Base-by-base conservation (phyloP, 805 yeast species). In the Pichia insulana region DNA sequence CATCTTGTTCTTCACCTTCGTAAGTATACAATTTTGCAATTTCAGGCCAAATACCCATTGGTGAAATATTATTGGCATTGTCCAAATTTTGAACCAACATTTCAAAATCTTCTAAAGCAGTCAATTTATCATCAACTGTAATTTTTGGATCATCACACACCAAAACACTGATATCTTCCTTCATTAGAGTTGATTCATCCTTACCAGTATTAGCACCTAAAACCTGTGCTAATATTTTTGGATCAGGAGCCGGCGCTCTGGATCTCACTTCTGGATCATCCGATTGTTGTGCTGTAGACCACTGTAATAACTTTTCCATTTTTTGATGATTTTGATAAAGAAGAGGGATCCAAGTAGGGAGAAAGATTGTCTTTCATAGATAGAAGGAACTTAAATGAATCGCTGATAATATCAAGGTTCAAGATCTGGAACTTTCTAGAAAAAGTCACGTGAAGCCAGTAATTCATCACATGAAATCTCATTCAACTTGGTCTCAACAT, bases 21-120 rank as follows among this genome's bases (percentile, higher is more conserved):
- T 61, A 58, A n/a, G 87, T 65, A 34, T 89, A 59, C 3, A 79
- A 68, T 18, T 71, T 76, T 10, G 38, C 34, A 37, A 48, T 46
- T 41, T 48, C 49, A 11, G 44, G 44, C 98, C 97, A 92, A 48
- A 88, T 70, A 50, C 78, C 76, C 68, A 89, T 58, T 53, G 82
- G 83, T 50, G 84, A 90, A 50, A 90, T 80, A 55, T 87, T 87
- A 63, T 90, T 89, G 19, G 97, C 97, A 60, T 92, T 92, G 61
- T 92, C 97, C 46, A 90, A 63, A 55, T 88, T 88, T 58, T 90
- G 97, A 38, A 92, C 81, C 40, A 90, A 68, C 90, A 89, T 87
- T 59, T 90, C 96, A 55, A 90, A 83, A 59, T 87, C 86, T 50
- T 90, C 97, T 46, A 88, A 73, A 0, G 97, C 95, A 8, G 75